Conservation (phyloP, 768 basidiomycete species). For the Crepidotus variabilis region DNA sequence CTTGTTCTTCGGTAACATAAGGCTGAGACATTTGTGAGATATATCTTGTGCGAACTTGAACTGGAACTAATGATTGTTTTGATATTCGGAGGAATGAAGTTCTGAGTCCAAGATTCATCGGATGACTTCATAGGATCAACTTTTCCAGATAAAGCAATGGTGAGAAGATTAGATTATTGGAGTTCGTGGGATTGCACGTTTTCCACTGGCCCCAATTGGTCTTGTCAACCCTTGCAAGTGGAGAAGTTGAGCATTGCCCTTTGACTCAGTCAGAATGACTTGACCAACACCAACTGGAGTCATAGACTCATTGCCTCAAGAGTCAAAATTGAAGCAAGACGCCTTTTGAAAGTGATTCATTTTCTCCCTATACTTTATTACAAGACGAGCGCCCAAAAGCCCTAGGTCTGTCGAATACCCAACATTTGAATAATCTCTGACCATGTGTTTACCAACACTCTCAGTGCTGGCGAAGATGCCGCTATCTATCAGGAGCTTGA, state of each 20-base stretch:
- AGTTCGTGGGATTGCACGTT: neutral
- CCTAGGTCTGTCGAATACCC: too few species aligned
- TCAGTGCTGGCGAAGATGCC: neutral
- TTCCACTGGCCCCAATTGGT: too few species aligned
- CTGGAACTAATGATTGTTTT: neutral
- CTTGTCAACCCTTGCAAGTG: too few species aligned
- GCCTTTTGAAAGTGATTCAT: too few species aligned
- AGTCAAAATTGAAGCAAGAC: too few species aligned
- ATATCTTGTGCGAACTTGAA: neutral
- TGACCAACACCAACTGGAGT: too few species aligned
- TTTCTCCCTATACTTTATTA: too few species aligned
- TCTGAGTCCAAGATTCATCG: neutral
- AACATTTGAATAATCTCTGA: too few species aligned
- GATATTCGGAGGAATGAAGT: neutral
- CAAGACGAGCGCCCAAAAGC: too few species aligned
- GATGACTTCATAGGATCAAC: neutral
- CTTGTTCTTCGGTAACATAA: constrained; percentile 66
- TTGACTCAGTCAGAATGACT: too few species aligned
- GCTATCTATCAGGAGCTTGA: neutral
- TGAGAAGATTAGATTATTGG: neutral
- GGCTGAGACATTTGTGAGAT: constrained; percentile 41
- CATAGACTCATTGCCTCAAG: too few species aligned
- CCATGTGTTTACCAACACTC: neutral
- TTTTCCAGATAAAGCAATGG: neutral
- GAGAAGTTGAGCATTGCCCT: too few species aligned